Evolutionary conservation across 2,329 filamentous ascomycete genomes (phyloP), one percentile per base, ranked within the genome.

Genomic region (Sclerotinia sclerotiorum): DNA sequence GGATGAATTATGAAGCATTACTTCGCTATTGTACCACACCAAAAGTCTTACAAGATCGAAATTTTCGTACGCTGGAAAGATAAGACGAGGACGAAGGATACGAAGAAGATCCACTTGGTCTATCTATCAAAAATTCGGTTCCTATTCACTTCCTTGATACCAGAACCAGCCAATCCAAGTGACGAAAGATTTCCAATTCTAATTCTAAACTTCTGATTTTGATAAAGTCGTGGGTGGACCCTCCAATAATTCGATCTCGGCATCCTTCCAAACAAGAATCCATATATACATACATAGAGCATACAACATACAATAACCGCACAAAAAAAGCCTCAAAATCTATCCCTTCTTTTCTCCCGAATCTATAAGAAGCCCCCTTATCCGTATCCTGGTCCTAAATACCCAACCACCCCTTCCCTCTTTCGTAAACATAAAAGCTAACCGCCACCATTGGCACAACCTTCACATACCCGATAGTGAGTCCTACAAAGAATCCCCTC

Each of bases 401-500:
- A 54, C 87, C 88, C 72, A 93, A 80, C 72, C 83, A 80, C 56
- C 81, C 84, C 81, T 90, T 90, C 73, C 84, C 80, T 70, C 87
- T 83, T 78, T 90, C 87, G 74, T 90, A 90, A 21, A 86, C 87
- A 76, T 86, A 90, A 76, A 90, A 90, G 73, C 83, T 84, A 66
- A 86, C 83, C 17, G 95, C 95, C 39, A 82, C 88, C 92, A 99
- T 90, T 4, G 95, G 95, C 71, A 97, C 84, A 64, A 98, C 87
- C 82, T 99, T 99, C 76, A 93, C 87, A 79, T 98, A 99, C 10
- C 95, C 95, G 79, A 99, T 97, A 1, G 91, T 92, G 78, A 99
- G 81, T 0, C 95, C 95, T 15, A 98, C 90, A 79, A 93, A 99
- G 81, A 97, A 98, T 0, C 95, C 95, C 63, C 85, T 84, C 69